Evolutionary conservation across 2,329 filamentous ascomycete species (phyloP).

Genomic region (Diaporthe citri): DNA sequence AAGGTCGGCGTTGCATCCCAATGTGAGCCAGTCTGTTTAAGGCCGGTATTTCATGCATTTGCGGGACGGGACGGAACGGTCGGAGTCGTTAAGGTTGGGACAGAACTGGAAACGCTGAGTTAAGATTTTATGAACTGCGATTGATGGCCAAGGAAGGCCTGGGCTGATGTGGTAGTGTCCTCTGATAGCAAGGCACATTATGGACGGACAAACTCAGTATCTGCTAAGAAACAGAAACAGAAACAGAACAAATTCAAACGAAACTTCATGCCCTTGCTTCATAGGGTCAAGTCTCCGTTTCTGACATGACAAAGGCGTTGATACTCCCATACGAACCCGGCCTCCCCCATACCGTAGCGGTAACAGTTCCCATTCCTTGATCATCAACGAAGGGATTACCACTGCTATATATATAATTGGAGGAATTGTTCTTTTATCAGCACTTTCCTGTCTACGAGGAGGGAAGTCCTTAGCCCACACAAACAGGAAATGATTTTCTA

Average conservation of each 20-base stretch:
- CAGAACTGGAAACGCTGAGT: slow-evolving; percentile 8
- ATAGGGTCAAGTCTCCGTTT: neutral
- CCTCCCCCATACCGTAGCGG: neutral
- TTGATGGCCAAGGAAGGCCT: neutral
- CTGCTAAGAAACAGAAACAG: slow-evolving; percentile 23
- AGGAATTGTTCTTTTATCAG: neutral
- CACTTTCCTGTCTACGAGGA: neutral
- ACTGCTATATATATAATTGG: neutral
- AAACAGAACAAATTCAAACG: slow-evolving; percentile 28
- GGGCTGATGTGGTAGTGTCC: slow-evolving; percentile 15
- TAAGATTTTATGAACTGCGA: slow-evolving; percentile 25
- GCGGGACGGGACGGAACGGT: neutral
- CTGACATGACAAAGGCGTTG: neutral
- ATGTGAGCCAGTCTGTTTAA: neutral
- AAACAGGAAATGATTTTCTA: too few species aligned
- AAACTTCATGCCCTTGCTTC: neutral
- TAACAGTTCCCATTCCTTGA: neutral
- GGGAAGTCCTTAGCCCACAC: neutral
- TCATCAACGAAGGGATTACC: neutral
- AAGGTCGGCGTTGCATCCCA: neutral
- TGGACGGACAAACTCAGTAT: slow-evolving; percentile 15
- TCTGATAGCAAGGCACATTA: neutral
- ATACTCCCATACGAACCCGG: neutral
- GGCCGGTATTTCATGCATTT: slow-evolving; percentile 19
- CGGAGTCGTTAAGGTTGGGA: slow-evolving; percentile 29